Evolutionary conservation across 169 alveolate species (phyloP).

Genomic region (Theileria sp.): DNA sequence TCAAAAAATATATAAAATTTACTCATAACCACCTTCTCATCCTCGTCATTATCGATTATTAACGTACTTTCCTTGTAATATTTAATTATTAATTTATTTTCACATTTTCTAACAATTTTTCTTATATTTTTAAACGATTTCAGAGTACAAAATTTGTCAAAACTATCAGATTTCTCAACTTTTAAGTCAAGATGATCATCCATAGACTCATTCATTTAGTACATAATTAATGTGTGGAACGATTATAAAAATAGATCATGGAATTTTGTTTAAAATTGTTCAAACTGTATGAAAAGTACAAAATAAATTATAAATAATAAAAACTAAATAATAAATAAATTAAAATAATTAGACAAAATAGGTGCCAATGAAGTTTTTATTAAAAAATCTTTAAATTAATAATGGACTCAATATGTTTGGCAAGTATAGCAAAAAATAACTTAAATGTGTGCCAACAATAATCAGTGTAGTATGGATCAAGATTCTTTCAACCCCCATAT

Average conservation of each 20-base stretch:
- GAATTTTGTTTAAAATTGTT: background rate
- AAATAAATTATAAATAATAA: too few species aligned
- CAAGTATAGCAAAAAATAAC: background rate
- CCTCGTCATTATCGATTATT: conserved; percentile 21
- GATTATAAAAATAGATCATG: background rate
- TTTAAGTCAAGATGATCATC: background rate
- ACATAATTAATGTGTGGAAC: background rate
- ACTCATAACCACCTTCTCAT: background rate
- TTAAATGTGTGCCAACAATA: background rate
- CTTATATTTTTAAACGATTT: conserved; percentile 12
- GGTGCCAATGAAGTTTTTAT: background rate
- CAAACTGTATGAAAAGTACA: background rate
- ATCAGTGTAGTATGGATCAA: background rate
- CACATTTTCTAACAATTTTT: conserved; percentile 32
- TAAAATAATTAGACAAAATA: background rate
- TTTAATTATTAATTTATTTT: conserved; percentile 35
- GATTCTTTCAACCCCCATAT: background rate
- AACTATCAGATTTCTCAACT: background rate
- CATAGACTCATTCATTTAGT: background rate
- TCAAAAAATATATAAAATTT: conserved; percentile 47
- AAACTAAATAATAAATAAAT: background rate
- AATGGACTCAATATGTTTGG: background rate
- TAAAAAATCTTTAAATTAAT: background rate
- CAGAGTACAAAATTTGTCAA: background rate
- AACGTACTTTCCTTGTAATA: conserved; percentile 35